Evolutionary conservation across 108 stramenopile species (phyloP).

Genomic region (Mayamaea pseudoterrestris): DNA sequence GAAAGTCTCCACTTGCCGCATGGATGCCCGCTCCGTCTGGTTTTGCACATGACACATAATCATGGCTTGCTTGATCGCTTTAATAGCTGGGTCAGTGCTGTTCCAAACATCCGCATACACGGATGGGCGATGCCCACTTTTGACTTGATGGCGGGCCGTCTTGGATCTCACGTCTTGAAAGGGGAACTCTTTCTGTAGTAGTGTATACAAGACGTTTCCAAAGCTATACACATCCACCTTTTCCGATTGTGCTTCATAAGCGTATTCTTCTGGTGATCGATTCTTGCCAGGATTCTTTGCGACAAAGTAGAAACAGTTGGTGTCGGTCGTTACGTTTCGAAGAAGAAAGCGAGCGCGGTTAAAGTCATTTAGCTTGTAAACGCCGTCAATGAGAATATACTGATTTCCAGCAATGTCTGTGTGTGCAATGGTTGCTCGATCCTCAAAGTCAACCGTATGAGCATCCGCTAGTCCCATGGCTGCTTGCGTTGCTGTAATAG

Average conservation of each 20-base stretch:
- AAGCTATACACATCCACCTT: conserved; percentile 13
- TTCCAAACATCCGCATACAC: conserved; percentile 17
- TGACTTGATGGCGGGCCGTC: conserved; percentile 16
- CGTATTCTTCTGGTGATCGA: conserved; percentile 66
- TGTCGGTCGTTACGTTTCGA: conserved; percentile 17
- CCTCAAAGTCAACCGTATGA: conserved; percentile 30
- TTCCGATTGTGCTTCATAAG: conserved; percentile 32
- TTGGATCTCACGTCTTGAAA: conserved; percentile 22
- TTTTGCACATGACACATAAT: conserved; percentile 38
- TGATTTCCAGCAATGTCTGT: conserved; percentile 48
- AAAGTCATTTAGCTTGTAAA: conserved; percentile 61
- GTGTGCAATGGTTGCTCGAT: conserved; percentile 44
- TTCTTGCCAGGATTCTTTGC: conserved; percentile 42
- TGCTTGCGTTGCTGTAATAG: conserved; percentile 16
- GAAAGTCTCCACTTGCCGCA: conserved; percentile 18
- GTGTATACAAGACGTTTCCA: conserved; percentile 1
- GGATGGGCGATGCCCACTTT: conserved; percentile 23
- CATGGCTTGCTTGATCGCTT: conserved; percentile 32
- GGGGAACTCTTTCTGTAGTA: conserved; percentile 23
- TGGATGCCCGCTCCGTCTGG: conserved; percentile 30
- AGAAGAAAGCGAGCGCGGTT: conserved; percentile 56
- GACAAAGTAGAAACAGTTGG: conserved; percentile 25
- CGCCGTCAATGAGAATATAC: conserved; percentile 23
- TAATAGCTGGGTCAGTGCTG: conserved; percentile 25
- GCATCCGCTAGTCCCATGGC: conserved; percentile 24